phyloP scores from a whole-genome alignment of 768 basidiomycete genomes.

The Boletus insuetus region DNA sequence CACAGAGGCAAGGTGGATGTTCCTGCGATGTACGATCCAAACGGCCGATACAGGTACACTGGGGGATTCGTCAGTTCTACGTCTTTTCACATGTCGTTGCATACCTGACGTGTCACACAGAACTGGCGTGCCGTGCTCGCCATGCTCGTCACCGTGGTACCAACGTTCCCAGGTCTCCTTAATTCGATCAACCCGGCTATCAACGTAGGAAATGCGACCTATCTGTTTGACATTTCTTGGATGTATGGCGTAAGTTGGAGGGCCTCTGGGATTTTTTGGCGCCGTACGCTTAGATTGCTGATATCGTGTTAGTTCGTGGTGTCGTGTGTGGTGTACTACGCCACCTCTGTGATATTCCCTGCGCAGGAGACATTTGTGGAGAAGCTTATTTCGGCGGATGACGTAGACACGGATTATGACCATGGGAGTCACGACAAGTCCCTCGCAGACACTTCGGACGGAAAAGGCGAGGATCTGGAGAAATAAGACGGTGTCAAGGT shows the following conservation, averaged over 20 bases:
- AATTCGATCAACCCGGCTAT: slow-evolving; percentile 68
- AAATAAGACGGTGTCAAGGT: not conserved
- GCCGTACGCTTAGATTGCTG: not conserved
- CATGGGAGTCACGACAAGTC: not conserved
- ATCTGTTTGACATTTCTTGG: slow-evolving; percentile 73
- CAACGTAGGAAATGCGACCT: slow-evolving; percentile 54
- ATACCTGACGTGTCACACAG: slow-evolving; percentile 34
- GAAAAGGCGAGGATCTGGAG: slow-evolving; percentile 2
- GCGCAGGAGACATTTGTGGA: slow-evolving; percentile 29
- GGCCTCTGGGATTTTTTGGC: not conserved
- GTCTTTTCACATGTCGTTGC: not conserved
- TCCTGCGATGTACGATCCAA: slow-evolving; percentile 78
- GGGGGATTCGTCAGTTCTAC: slow-evolving; percentile 55
- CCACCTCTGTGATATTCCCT: slow-evolving; percentile 29
- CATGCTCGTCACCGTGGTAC: slow-evolving; percentile 65
- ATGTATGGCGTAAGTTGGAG: slow-evolving; percentile 63
- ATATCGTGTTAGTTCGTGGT: slow-evolving; percentile 23
- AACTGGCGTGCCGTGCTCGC: slow-evolving; percentile 79
- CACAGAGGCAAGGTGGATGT: slow-evolving; percentile 73
- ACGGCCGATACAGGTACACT: slow-evolving; percentile 77
- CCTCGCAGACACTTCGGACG: not conserved
- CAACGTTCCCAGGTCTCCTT: slow-evolving; percentile 75
- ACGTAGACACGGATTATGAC: slow-evolving; percentile 2
- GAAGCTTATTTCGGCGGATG: slow-evolving; percentile 29
- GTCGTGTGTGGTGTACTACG: slow-evolving; percentile 29